Base-by-base conservation (phyloP, 352 stramenopile species). In the Pythium graminicola region DNA sequence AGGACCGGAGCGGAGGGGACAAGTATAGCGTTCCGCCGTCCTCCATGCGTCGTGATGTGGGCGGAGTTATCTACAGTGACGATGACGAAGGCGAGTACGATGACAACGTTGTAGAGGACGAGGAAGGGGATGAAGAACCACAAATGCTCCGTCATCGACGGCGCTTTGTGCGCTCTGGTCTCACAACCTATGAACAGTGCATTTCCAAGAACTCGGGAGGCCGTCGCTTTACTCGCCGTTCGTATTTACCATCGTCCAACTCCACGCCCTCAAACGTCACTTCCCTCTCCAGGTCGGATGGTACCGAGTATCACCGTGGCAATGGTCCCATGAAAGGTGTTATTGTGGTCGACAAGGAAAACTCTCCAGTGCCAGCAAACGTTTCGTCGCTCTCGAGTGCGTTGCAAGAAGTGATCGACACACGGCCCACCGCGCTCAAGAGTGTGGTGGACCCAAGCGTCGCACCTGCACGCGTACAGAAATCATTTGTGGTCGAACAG, bases 401-500 rank as follows among this genome's bases (percentile, higher is more conserved):
- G 26, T 16, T 69, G n/a, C 43, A 69, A 13, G 55, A 69, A 32
- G 61, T 69, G 14, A 57, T 69, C 35, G 45, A 57, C 39, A 62
- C 33, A 13, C 50, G 39, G 24, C 54, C 54, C 3, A 58, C 56
- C 1, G 46, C 28, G 14, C 39, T 65, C 1, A 48, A 41, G 39
- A 62, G 50, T 29, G 36, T 69, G 10, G 47, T 59, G 14, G 61
- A 60, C 14, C 48, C 49, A 13, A 46, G 20, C 1, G 54, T 46
- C 1, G 27, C 13, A 1, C 50, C 55, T 19, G 9, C 19, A 5
- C 43, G 46, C 2, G 46, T 54, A 3, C 32, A 55, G 13, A 35
- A 36, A n/a, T 56, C 55, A 8, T 69, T 62, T 55, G 61, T 69
- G 13, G 61, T 69, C 5, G 55, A 69, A 29, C 50, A 69, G 55